phyloP scores from a whole-genome alignment of 495 filamentous ascomycete genomes.

The Pyrenopolyporus hunteri region DNA sequence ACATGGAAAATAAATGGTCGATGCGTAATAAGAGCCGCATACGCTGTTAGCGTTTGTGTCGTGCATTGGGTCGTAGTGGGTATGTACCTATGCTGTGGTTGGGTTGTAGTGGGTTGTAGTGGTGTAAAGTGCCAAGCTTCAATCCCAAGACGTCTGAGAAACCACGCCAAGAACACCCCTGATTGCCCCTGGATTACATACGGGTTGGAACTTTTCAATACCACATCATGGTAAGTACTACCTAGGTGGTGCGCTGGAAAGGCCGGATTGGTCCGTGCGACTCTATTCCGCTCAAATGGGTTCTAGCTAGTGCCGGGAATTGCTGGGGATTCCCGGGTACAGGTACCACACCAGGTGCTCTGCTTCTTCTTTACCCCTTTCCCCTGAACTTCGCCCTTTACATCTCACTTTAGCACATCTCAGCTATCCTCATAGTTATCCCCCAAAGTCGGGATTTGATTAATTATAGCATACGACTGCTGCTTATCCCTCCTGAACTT shows the following conservation, averaged over 20 bases:
- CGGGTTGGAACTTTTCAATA: constrained; percentile 8
- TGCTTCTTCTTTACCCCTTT: background rate
- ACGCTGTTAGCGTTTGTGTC: constrained; percentile 2
- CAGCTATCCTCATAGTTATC: background rate
- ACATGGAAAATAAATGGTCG: constrained; percentile 11
- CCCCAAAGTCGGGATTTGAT: background rate
- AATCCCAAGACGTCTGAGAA: constrained; percentile 39
- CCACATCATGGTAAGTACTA: background rate
- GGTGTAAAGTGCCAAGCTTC: constrained; percentile 20
- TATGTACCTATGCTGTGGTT: too few relatives aligned
- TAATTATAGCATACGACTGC: too few relatives aligned
- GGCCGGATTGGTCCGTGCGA: constrained; percentile 13
- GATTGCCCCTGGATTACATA: constrained; percentile 29
- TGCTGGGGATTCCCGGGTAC: too few relatives aligned
- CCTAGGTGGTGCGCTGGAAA: background rate
- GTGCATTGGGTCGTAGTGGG: constrained; percentile 24
- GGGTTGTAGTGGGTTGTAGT: too few relatives aligned
- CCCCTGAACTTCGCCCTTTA: background rate
- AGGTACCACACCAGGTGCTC: background rate
- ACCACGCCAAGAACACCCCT: constrained; percentile 35
- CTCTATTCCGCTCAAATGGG: background rate
- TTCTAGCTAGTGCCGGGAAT: background rate
- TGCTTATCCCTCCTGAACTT: constrained; percentile 4
- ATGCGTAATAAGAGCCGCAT: constrained; percentile 29
- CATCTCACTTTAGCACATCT: background rate